Conservation (phyloP, 2,329 filamentous ascomycete species). For the Fusarium sp. region DNA sequence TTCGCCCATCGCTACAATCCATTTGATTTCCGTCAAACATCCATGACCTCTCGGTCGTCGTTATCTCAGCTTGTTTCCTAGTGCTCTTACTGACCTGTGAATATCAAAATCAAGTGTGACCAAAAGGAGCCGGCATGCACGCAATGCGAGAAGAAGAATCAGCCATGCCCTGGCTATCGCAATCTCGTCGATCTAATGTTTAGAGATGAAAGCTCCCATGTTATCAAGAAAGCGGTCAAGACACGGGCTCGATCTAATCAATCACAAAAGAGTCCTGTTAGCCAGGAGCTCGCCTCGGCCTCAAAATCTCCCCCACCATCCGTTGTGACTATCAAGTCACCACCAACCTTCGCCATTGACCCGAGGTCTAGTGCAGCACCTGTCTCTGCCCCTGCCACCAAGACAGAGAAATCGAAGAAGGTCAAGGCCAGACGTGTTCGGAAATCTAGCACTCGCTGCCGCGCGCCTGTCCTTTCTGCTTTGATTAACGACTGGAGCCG, state of each 20-base stretch:
- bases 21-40: background rate
- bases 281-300: conserved; percentile 22
- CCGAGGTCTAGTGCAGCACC: background rate
- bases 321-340: conserved; percentile 1
- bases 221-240: conserved; percentile 61
- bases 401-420: conserved; percentile 14
- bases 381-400: background rate
- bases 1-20: conserved; percentile 24
- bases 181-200: conserved; percentile 67
- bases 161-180: conserved; percentile 64
- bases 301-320: conserved; percentile 26
- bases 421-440: conserved; percentile 12
- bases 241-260: conserved; percentile 38
- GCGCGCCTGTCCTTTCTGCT: conserved; percentile 38
- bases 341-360: conserved; percentile 12
- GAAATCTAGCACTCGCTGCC: conserved; percentile 10
- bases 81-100: conserved; percentile 3
- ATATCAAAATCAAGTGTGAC: conserved; percentile 56
- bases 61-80: background rate
- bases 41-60: background rate
- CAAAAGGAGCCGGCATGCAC: conserved; percentile 61
- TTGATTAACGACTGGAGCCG: conserved; percentile 37
- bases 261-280: conserved; percentile 36
- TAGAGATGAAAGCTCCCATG: conserved; percentile 64
- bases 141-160: conserved; percentile 63